phyloP scores from a whole-genome alignment of 2,329 filamentous ascomycete species.

The Tolypocladium inflatum region DNA sequence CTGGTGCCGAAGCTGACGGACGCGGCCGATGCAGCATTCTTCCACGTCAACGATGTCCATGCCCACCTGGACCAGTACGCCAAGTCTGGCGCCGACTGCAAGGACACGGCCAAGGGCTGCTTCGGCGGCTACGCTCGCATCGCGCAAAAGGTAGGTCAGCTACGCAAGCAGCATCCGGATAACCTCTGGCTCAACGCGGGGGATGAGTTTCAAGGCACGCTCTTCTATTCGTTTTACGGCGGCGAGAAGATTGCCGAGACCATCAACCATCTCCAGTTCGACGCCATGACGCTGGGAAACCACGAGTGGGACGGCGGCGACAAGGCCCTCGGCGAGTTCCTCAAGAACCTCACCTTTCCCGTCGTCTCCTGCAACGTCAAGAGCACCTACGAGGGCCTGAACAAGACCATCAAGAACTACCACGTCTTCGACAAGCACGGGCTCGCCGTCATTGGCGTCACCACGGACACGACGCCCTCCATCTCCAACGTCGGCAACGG shows the following conservation, averaged over 20 bases:
- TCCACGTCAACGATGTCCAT: slow-evolving; percentile 62
- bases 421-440: slow-evolving; percentile 52
- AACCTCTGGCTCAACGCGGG: slow-evolving; percentile 55
- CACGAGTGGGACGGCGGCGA: slow-evolving; percentile 60
- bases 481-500: slow-evolving; percentile 49
- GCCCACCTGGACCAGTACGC: slow-evolving; percentile 56
- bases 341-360: slow-evolving; percentile 55
- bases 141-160: slow-evolving; percentile 48
- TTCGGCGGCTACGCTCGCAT: slow-evolving; percentile 57
- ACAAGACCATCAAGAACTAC: slow-evolving; percentile 55
- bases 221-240: slow-evolving; percentile 58
- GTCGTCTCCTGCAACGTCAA: slow-evolving; percentile 54
- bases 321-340: slow-evolving; percentile 50
- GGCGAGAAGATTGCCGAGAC: slow-evolving; percentile 60
- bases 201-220: slow-evolving; percentile 61
- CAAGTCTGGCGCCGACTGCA: slow-evolving; percentile 53
- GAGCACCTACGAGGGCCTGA: slow-evolving; percentile 49
- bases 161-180: slow-evolving; percentile 47
- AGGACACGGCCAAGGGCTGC: slow-evolving; percentile 44
- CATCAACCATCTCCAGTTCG: slow-evolving; percentile 55
- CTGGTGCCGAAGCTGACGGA: background rate
- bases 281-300: slow-evolving; percentile 59
- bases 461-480: slow-evolving; percentile 22
- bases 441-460: slow-evolving; percentile 55
- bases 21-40: slow-evolving; percentile 36